Evolutionary conservation across 495 filamentous ascomycete species (phyloP).

Genomic region (Peziza echinospora): DNA sequence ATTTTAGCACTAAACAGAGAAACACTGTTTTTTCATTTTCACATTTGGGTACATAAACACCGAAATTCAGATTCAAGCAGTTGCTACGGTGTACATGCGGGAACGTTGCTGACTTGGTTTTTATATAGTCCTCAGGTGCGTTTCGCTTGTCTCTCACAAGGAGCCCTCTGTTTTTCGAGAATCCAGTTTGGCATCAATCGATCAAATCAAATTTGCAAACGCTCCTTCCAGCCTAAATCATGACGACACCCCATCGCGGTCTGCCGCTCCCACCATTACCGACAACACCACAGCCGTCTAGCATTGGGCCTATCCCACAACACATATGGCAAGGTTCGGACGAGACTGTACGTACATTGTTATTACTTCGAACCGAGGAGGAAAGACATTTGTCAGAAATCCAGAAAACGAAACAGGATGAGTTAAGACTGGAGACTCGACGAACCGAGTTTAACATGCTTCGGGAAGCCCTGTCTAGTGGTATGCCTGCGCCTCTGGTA

Average conservation of each 20-base stretch:
- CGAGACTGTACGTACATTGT: slow-evolving; percentile 62
- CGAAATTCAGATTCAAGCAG: too few species aligned
- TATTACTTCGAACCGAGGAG: slow-evolving; percentile 65
- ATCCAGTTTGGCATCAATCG: too few species aligned
- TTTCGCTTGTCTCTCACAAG: too few species aligned
- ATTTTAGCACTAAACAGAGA: too few species aligned
- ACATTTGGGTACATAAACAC: too few species aligned
- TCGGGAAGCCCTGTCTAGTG: slow-evolving; percentile 52
- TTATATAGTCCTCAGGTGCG: too few species aligned
- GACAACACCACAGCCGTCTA: slow-evolving; percentile 26
- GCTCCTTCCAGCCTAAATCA: slow-evolving; percentile 19
- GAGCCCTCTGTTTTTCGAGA: too few species aligned
- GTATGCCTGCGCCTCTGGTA: slow-evolving; percentile 67
- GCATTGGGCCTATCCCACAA: slow-evolving; percentile 46
- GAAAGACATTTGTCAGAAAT: slow-evolving; percentile 69
- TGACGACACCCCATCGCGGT: slow-evolving; percentile 54
- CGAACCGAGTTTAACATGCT: slow-evolving; percentile 70
- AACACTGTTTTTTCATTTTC: too few species aligned
- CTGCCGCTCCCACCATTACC: slow-evolving; percentile 48
- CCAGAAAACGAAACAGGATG: slow-evolving; percentile 67
- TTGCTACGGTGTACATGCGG: too few species aligned
- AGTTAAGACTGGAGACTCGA: slow-evolving; percentile 54
- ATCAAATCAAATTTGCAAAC: too few species aligned
- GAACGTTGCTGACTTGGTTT: too few species aligned
- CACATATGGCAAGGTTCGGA: slow-evolving; percentile 52